Percentiles rank a stretch among this genome's conserved stretches.
These are phyloP conservation scores for Linanthus parryae DNA, from an alignment of 148 eudicot genomes.

Conservation along the genomic window DNA sequence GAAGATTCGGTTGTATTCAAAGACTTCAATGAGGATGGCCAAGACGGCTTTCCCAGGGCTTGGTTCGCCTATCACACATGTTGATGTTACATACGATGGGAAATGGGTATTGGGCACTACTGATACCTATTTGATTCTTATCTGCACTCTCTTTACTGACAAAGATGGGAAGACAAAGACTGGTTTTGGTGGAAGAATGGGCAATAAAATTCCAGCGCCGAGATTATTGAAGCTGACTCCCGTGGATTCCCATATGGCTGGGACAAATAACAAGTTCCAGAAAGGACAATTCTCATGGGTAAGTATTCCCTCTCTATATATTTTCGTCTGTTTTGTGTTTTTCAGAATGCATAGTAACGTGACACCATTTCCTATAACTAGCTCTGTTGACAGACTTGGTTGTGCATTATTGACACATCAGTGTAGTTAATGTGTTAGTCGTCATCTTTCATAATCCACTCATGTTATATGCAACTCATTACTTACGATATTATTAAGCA, in stretches of 20 bases:
- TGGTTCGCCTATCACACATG: slow-evolving; percentile 87
- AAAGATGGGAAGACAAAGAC: slow-evolving; percentile 93
- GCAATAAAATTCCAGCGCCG: slow-evolving; percentile 82
- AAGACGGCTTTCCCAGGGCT: slow-evolving; percentile 97
- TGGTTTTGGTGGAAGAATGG: slow-evolving; percentile 84
- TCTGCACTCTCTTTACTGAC: slow-evolving; percentile 86
- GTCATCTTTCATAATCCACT: too few species aligned
- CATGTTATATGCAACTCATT: too few species aligned
- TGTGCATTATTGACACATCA: too few species aligned
- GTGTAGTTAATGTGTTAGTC: too few species aligned
- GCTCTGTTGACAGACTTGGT: too few species aligned
- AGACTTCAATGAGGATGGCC: slow-evolving; percentile 89
- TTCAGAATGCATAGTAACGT: neutral
- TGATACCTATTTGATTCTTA: slow-evolving; percentile 72
- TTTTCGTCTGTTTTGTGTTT: neutral
- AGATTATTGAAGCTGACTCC: slow-evolving; percentile 87
- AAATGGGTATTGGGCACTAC: slow-evolving; percentile 97
- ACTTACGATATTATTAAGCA: too few species aligned
- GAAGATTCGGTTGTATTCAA: slow-evolving; percentile 85
- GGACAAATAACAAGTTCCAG: slow-evolving; percentile 55
- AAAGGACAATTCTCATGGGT: slow-evolving; percentile 98
- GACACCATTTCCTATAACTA: too few species aligned
- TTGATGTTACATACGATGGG: slow-evolving; percentile 98
- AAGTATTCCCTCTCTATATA: slow-evolving; percentile 14
- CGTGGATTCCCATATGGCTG: slow-evolving; percentile 87